A percentile compares a stretch with the other conserved stretches of the same genome.
phyloP scores from a whole-genome alignment of 176 grass and related monocot species.

The Carex kokanica region DNA sequence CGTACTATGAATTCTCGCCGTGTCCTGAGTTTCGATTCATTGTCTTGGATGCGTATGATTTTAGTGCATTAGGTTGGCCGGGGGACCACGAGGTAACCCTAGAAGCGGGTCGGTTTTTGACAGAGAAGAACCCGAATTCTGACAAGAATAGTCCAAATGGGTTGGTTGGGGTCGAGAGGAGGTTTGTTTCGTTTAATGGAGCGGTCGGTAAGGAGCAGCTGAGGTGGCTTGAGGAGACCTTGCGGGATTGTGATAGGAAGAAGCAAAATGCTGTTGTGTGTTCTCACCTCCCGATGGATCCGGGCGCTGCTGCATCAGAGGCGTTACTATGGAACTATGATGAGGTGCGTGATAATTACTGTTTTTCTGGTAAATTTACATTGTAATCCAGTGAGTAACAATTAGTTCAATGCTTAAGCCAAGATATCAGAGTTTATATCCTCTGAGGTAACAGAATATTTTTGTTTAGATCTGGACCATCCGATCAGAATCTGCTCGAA shows the following conservation, averaged over 20 bases:
- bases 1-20: constrained; percentile 70
- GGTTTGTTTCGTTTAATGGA: constrained; percentile 86
- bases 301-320: constrained; percentile 35
- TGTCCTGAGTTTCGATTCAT: constrained; percentile 53
- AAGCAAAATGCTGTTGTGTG: constrained; percentile 58
- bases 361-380: neutral
- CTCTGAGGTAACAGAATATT: too few relatives aligned
- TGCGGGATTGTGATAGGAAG: constrained; percentile 29
- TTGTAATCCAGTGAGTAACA: neutral
- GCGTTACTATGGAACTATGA: constrained; percentile 88
- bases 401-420: neutral
- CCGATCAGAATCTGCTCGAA: too few relatives aligned
- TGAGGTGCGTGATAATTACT: constrained; percentile 35
- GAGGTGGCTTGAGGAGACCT: constrained; percentile 58
- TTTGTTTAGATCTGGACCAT: too few relatives aligned
- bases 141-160: constrained; percentile 73
- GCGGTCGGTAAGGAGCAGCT: constrained; percentile 59
- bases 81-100: constrained; percentile 35
- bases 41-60: constrained; percentile 80
- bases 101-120: constrained; percentile 49
- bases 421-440: neutral
- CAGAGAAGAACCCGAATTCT: constrained; percentile 49
- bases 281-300: constrained; percentile 73
- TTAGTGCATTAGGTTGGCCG: constrained; percentile 62
- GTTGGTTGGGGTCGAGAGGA: constrained; percentile 47